These are phyloP conservation scores for Didymella pinodella DNA, from an alignment of 2,329 filamentous ascomycete species.

Conservation along the genomic window DNA sequence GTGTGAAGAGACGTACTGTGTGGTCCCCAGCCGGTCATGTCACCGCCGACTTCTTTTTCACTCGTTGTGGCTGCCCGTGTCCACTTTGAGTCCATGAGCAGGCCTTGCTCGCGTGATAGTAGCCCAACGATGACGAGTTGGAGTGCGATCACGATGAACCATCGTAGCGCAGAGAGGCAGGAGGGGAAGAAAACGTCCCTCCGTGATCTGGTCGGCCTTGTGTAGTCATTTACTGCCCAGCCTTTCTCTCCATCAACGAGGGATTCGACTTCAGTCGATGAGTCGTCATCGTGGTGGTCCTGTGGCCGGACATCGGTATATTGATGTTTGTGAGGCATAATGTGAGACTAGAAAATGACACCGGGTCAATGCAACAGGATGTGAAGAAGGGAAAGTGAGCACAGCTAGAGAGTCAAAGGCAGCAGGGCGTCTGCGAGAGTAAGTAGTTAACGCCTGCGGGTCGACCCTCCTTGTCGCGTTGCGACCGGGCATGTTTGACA, in stretches of 20 bases:
- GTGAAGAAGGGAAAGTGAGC: slow-evolving; percentile 33
- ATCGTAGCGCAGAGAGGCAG: slow-evolving; percentile 33
- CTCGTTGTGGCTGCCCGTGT: slow-evolving; percentile 35
- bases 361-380: slow-evolving; percentile 27
- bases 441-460: slow-evolving; percentile 27
- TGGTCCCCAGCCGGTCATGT: slow-evolving; percentile 45
- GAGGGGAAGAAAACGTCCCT: slow-evolving; percentile 27
- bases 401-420: slow-evolving; percentile 38
- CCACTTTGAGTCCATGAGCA: slow-evolving; percentile 32
- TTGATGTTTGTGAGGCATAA: slow-evolving; percentile 43
- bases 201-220: slow-evolving; percentile 28
- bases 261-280: slow-evolving; percentile 47
- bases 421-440: slow-evolving; percentile 22
- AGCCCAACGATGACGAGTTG: slow-evolving; percentile 43
- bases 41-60: slow-evolving; percentile 42
- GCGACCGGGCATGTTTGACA: slow-evolving; percentile 37
- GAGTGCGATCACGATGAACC: slow-evolving; percentile 43
- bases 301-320: slow-evolving; percentile 39
- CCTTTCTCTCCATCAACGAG: slow-evolving; percentile 41
- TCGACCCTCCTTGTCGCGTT: slow-evolving; percentile 23
- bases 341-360: slow-evolving; percentile 26
- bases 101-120: slow-evolving; percentile 42
- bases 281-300: slow-evolving; percentile 42
- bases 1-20: slow-evolving; percentile 33
- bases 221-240: slow-evolving; percentile 34